These are phyloP conservation scores for Penstemon barbatus DNA, from an alignment of 257 asterid genomes.

Conservation along the genomic window DNA sequence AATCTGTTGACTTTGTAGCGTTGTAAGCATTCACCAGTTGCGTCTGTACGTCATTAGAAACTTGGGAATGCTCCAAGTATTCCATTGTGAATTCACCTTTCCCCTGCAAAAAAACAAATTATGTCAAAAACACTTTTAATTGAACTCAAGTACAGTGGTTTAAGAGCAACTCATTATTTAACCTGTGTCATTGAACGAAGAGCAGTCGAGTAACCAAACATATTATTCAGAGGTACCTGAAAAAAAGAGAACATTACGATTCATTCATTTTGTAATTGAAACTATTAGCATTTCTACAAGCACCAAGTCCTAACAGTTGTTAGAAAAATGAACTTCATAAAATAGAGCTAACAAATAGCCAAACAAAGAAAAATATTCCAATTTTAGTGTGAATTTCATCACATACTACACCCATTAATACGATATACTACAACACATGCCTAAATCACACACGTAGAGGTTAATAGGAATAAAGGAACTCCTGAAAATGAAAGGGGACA, in stretches of 20 bases:
- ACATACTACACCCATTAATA: too few species aligned
- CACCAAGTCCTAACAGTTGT: too few species aligned
- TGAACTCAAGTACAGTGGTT: not conserved
- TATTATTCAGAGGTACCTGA: slow-evolving; percentile 98
- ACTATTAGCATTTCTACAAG: too few species aligned
- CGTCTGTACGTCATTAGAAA: slow-evolving; percentile 80
- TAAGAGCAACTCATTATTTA: slow-evolving; percentile 6
- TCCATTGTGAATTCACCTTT: slow-evolving; percentile 99
- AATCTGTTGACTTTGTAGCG: slow-evolving; percentile 55
- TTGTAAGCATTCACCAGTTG: slow-evolving; percentile 73
- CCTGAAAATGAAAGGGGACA: too few species aligned
- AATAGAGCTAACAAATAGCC: too few species aligned
- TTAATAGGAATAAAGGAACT: too few species aligned
- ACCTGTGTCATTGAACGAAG: slow-evolving; percentile 99
- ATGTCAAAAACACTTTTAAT: not conserved
- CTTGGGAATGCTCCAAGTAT: slow-evolving; percentile 76
- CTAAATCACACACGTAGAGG: too few species aligned
- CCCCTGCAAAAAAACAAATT: slow-evolving; percentile 49
- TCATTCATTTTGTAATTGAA: too few species aligned
- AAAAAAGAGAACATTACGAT: slow-evolving; percentile 20
- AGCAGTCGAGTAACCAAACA: slow-evolving; percentile 97
- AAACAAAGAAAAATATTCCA: too few species aligned
- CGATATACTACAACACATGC: too few species aligned
- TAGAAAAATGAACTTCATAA: too few species aligned
- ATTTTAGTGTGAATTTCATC: too few species aligned